These are phyloP conservation scores for Pythium dissimile DNA, from an alignment of 352 stramenopile species.

Conservation along the genomic window DNA sequence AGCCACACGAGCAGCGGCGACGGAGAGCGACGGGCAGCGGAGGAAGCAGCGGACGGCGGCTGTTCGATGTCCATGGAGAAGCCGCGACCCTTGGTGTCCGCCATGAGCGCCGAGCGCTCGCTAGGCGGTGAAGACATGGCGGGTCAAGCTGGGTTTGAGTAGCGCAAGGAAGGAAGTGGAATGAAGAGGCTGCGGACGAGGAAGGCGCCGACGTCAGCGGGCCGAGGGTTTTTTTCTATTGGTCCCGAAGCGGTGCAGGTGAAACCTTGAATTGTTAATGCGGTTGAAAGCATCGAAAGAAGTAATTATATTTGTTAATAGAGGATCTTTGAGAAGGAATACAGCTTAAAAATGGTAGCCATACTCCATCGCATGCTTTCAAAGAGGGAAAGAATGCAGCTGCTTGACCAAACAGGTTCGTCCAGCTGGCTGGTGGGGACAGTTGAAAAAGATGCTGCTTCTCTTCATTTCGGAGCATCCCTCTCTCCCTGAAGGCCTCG, in stretches of 20 bases:
- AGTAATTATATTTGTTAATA: not conserved
- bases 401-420: conserved; percentile 1
- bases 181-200: not conserved
- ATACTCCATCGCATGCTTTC: too few species aligned
- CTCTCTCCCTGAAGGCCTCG: too few species aligned
- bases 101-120: conserved; percentile 26
- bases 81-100: conserved; percentile 13
- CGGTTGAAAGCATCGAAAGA: not conserved
- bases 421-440: not conserved
- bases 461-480: not conserved
- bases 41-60: conserved; percentile 2
- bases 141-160: not conserved
- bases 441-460: not conserved
- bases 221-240: conserved; percentile 10
- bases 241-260: conserved; percentile 1
- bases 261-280: not conserved
- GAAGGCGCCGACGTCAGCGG: not conserved
- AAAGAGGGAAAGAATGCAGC: too few species aligned
- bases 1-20: conserved; percentile 2
- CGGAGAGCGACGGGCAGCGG: not conserved
- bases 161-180: not conserved
- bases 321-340: not conserved
- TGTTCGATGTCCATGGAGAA: conserved; percentile 30
- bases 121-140: conserved; percentile 9
- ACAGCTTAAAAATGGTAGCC: too few species aligned